Evolutionary conservation across 192 early-diverging fungal species (phyloP).

Genomic region (Dissophora ornata): DNA sequence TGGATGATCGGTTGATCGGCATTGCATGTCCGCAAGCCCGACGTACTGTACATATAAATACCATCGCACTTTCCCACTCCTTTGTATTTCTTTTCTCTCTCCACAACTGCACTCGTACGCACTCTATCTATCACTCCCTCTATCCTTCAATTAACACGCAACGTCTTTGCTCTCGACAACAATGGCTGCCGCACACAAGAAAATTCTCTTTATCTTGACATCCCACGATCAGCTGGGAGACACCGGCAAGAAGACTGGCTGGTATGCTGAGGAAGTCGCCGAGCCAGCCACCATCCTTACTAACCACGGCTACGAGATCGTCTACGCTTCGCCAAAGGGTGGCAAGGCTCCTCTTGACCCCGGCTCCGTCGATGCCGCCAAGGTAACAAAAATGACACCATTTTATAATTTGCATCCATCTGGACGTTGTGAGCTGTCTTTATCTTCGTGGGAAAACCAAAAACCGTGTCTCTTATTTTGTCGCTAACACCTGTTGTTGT

Average conservation of each 20-base stretch:
- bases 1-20: no score
- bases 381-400: constrained; percentile 19
- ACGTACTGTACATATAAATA: no score
- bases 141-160: neutral
- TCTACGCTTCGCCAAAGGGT: constrained; percentile 67
- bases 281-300: constrained; percentile 62
- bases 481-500: no score
- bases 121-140: neutral
- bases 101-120: neutral
- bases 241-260: constrained; percentile 48
- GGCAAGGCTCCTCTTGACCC: constrained; percentile 65
- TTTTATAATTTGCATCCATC: neutral
- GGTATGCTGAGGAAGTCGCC: constrained; percentile 62
- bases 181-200: constrained; percentile 28
- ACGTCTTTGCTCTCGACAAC: neutral
- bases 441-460: no score
- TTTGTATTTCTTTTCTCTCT: neutral
- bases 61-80: no score
- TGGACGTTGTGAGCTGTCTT: neutral
- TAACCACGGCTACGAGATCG: constrained; percentile 59
- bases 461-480: no score
- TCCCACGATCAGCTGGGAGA: constrained; percentile 36
- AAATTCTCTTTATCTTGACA: constrained; percentile 43
- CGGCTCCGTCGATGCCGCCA: constrained; percentile 56
- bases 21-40: no score